These are phyloP conservation scores for Agrocybe chaxingu DNA, from an alignment of 768 basidiomycete species.

Conservation along the genomic window DNA sequence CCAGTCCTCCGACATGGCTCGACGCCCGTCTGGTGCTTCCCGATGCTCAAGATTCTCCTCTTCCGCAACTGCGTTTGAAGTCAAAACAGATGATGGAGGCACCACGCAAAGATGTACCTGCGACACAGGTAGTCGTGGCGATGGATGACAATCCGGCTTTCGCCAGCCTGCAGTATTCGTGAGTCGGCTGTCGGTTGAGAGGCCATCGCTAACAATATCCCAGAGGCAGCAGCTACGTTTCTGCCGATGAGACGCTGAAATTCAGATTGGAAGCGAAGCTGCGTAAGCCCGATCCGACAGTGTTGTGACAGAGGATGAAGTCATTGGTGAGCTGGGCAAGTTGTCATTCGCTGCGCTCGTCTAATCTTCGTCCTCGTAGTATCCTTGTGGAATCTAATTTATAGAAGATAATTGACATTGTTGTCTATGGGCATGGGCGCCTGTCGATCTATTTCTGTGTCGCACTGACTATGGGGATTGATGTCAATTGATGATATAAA, in stretches of 20 bases:
- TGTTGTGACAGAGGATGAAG: too few relatives aligned
- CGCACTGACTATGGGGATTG: too few relatives aligned
- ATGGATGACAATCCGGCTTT: slow-evolving; percentile 17
- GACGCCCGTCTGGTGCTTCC: slow-evolving; percentile 42
- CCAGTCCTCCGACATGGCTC: slow-evolving; percentile 58
- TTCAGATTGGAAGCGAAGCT: slow-evolving; percentile 41
- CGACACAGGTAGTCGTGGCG: slow-evolving; percentile 13
- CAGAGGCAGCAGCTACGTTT: slow-evolving; percentile 41
- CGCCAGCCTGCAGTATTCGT: slow-evolving; percentile 32
- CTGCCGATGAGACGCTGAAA: slow-evolving; percentile 34
- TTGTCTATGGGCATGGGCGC: too few relatives aligned
- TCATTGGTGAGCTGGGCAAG: too few relatives aligned
- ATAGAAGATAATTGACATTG: too few relatives aligned
- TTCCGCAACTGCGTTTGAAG: slow-evolving; percentile 28
- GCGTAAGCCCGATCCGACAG: slow-evolving; percentile 22
- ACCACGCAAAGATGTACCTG: slow-evolving; percentile 13
- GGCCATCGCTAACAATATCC: not conserved
- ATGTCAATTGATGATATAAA: too few relatives aligned
- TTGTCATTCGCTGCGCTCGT: too few relatives aligned
- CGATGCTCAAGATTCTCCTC: not conserved
- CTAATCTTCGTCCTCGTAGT: too few relatives aligned
- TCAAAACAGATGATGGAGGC: slow-evolving; percentile 30
- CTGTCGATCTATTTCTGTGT: too few relatives aligned
- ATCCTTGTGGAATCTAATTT: too few relatives aligned
- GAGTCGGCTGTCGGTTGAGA: slow-evolving; percentile 19